Evolutionary conservation across 305 asterid species (phyloP).

Genomic region (Salvia sclarea): DNA sequence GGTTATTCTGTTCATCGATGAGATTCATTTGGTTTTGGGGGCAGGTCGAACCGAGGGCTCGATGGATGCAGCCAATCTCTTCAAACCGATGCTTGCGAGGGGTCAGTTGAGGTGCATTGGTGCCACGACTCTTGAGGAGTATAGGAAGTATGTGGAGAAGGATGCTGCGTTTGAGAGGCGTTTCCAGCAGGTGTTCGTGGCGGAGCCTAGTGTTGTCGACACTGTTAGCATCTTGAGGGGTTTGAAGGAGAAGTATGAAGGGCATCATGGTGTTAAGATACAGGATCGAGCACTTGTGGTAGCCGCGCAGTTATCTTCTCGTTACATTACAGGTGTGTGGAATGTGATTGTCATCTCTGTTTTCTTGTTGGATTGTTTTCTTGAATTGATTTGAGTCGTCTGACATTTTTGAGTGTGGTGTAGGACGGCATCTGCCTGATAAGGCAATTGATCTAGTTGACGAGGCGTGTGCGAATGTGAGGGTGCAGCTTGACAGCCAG

Average conservation of each 20-base stretch:
- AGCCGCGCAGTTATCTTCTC: conserved; percentile 79
- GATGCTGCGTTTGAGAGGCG: conserved; percentile 96
- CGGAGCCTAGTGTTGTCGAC: conserved; percentile 80
- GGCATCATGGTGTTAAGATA: conserved; percentile 88
- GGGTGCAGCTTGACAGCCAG: conserved; percentile 92
- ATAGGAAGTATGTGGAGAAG: conserved; percentile 82
- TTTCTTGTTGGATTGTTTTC: neutral
- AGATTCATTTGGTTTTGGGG: conserved; percentile 77
- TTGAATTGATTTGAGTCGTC: neutral
- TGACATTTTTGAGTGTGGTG: conserved; percentile 10
- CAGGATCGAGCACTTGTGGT: conserved; percentile 84
- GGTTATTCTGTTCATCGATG: conserved; percentile 78
- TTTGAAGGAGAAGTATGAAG: conserved; percentile 85
- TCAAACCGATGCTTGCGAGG: conserved; percentile 91
- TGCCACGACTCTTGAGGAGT: conserved; percentile 78
- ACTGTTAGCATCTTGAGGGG: conserved; percentile 80
- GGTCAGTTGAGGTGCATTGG: conserved; percentile 87
- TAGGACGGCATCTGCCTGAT: conserved; percentile 83
- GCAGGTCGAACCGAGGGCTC: conserved; percentile 91
- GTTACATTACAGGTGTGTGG: conserved; percentile 70
- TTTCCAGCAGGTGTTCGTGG: conserved; percentile 86
- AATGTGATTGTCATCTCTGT: neutral
- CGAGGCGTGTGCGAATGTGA: conserved; percentile 89
- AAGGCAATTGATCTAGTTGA: conserved; percentile 92
- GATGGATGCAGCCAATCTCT: conserved; percentile 85